Evolutionary conservation across 1,284 basidiomycete species (phyloP), one percentile per base, ranked within the genome.

Genomic region (Somion occarium): DNA sequence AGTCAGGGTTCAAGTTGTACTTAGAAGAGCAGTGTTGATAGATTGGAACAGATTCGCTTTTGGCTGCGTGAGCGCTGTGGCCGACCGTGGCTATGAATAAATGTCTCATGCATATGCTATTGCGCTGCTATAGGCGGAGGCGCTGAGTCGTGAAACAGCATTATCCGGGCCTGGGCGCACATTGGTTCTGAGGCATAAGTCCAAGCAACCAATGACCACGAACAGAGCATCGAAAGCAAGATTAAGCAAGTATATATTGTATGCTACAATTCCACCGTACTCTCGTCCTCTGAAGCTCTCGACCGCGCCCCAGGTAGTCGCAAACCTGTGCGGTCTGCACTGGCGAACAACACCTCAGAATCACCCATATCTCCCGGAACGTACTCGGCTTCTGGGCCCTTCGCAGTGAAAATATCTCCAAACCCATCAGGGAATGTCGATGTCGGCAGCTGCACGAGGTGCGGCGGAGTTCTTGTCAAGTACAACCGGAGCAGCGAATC

Each of bases 401-500:
- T 37, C 34, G 55, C 60, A 49, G 51, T 67, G 63, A 78, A 80
- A 38, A 82, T 66, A 59, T 73, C 72, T 42, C 79, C 82, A 39
- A 73, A 64, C 20, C 71, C 72, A 19, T 69, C 59, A 4, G 80
- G 73, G 71, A 88, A 85, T 9, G 88, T 86, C 44, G 80, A 78
- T 5, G 85, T 82, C 4, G 89, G 89, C 34, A 91, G 72, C 48
- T 80, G 79, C 51, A 86, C 63, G 44, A 77, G 67, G 56, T 86
- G 76, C 46, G 82, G 69, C 11, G 91, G 91, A 48, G 81, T 82
- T 56, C 77, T 78, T 19, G 88, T 90, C 56, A 93, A 76, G 69
- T 91, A 93, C 24, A 94, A 73, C 30, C 90, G 78, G 55, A 88
- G 82, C 24, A 94, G 73, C 0, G 91, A 81, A 64, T 93, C 88